A percentile compares a stretch with the other conserved stretches of the same genome.
phyloP scores from a whole-genome alignment of 202 grass and related monocot genomes.

The Dendrocalamus latiflorus region DNA sequence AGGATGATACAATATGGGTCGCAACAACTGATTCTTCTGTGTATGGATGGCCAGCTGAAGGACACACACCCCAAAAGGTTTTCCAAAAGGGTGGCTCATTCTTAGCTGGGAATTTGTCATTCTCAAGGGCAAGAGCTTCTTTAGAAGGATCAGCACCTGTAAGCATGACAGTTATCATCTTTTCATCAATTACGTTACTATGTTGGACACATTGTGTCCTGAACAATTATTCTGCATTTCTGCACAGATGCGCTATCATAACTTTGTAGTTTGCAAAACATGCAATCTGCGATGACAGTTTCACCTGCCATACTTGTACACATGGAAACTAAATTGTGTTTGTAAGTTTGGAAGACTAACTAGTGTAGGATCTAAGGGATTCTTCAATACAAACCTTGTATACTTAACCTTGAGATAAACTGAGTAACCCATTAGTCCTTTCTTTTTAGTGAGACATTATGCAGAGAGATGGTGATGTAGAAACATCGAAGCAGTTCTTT shows the following conservation, averaged over 20 bases:
- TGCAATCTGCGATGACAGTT: not conserved
- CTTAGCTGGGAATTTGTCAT: slow-evolving; percentile 96
- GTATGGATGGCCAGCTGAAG: slow-evolving; percentile 80
- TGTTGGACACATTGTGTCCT: not conserved
- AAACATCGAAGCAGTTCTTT: not conserved
- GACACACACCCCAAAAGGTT: slow-evolving; percentile 54
- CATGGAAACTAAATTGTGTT: not conserved
- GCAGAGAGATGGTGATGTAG: not conserved
- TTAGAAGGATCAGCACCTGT: slow-evolving; percentile 96
- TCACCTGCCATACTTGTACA: not conserved
- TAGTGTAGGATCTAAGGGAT: not conserved
- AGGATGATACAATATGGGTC: slow-evolving; percentile 90
- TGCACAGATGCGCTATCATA: not conserved
- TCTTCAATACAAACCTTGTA: not conserved
- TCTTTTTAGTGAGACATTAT: not conserved
- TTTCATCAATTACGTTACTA: not conserved
- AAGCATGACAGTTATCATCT: slow-evolving; percentile 39
- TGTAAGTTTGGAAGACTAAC: not conserved
- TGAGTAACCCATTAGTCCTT: not conserved
- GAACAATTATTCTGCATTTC: slow-evolving; percentile 5
- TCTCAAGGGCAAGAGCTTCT: slow-evolving; percentile 87
- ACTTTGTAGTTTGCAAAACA: not conserved
- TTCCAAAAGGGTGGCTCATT: slow-evolving; percentile 91
- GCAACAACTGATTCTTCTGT: slow-evolving; percentile 82
- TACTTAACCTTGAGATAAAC: not conserved